These are phyloP conservation scores for Microbotryum intermedium DNA, from an alignment of 1,284 basidiomycete genomes.

Conservation along the genomic window DNA sequence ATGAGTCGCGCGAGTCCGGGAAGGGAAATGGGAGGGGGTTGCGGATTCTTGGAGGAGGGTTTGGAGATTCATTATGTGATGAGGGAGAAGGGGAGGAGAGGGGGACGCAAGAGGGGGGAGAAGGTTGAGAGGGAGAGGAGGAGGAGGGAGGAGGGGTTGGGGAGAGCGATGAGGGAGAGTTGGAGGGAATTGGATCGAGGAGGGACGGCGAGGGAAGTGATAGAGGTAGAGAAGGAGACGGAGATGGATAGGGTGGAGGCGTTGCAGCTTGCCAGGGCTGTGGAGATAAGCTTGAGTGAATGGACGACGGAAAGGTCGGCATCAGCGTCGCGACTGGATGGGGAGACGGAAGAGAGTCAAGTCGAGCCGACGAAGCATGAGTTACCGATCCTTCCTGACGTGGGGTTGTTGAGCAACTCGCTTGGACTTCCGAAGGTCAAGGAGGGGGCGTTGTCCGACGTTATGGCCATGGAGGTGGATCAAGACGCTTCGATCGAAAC, in stretches of 20 bases:
- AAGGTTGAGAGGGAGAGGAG: background rate
- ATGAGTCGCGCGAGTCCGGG: background rate
- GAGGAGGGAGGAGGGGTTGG: conserved; percentile 9
- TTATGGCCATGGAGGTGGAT: no score
- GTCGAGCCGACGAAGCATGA: background rate
- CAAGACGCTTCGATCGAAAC: no score
- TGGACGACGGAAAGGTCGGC: background rate
- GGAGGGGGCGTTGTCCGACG: background rate
- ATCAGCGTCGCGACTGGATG: background rate
- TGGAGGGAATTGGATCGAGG: background rate
- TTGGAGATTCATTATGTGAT: conserved; percentile 20
- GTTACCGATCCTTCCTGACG: conserved; percentile 7
- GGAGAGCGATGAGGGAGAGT: conserved; percentile 13
- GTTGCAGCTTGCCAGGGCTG: background rate
- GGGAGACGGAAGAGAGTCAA: background rate
- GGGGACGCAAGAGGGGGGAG: background rate
- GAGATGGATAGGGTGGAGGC: background rate
- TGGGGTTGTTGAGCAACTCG: conserved; percentile 1
- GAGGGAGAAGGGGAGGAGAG: background rate
- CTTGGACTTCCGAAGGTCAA: background rate
- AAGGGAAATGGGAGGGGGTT: no score
- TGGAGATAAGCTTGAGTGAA: background rate
- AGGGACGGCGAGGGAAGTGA: background rate
- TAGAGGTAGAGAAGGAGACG: no score
- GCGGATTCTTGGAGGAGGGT: conserved; percentile 2